A percentile compares a stretch with the other conserved stretches of the same genome.
Evolutionary conservation across 805 yeast species (phyloP).

Genomic region (Tetrapisispora fleetii): DNA sequence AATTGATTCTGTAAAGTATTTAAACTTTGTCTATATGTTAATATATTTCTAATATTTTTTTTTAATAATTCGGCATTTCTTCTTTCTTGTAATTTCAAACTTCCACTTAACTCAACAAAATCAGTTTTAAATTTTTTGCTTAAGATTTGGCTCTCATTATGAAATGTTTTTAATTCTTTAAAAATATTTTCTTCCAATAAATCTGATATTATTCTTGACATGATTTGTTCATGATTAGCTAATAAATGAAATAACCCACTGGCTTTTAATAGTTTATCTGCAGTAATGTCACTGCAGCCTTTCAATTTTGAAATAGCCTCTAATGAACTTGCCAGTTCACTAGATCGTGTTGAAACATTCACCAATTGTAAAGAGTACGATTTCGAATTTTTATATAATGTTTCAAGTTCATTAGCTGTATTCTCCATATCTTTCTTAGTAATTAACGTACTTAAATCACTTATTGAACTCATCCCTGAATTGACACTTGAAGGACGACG

Average conservation of each 20-base stretch:
- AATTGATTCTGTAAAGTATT: constrained; percentile 60
- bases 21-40: constrained; percentile 58
- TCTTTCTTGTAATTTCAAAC: constrained; percentile 49
- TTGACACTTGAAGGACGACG: constrained; percentile 31
- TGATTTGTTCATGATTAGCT: constrained; percentile 66
- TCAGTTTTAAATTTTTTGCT: constrained; percentile 46
- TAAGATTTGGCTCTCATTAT: constrained; percentile 34
- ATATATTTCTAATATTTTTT: constrained; percentile 51
- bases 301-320: constrained; percentile 54
- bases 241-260: constrained; percentile 70
- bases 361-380: constrained; percentile 36
- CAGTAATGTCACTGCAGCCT: constrained; percentile 44
- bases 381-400: constrained; percentile 38
- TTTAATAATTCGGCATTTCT: constrained; percentile 51
- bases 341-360: constrained; percentile 43
- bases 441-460: constrained; percentile 51
- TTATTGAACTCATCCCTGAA: constrained; percentile 42
- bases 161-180: constrained; percentile 37
- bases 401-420: constrained; percentile 40
- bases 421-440: constrained; percentile 49
- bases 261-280: constrained; percentile 59
- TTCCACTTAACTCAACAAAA: constrained; percentile 42
- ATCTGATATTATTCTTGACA: constrained; percentile 47
- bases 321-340: constrained; percentile 60
- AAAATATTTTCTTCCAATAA: constrained; percentile 47